These are phyloP conservation scores for Astraeus odoratus DNA, from an alignment of 768 basidiomycete species.

Conservation along the genomic window DNA sequence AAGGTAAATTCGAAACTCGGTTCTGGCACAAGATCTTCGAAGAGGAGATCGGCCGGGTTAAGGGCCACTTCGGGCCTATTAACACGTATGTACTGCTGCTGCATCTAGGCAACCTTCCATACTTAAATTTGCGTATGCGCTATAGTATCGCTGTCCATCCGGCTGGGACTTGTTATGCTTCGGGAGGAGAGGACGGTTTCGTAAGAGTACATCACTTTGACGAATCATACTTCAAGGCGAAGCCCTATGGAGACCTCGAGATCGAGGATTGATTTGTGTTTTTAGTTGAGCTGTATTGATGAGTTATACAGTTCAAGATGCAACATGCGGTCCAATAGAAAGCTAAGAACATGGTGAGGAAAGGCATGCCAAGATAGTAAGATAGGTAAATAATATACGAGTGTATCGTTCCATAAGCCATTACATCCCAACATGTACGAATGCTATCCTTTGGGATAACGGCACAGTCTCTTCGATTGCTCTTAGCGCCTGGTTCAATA, in stretches of 20 bases:
- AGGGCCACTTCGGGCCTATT: constrained; percentile 95
- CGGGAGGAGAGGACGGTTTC: constrained; percentile 96
- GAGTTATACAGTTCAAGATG: not conserved
- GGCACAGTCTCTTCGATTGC: constrained; percentile 10
- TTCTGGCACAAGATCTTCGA: constrained; percentile 98
- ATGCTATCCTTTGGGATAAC: constrained; percentile 19
- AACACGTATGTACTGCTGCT: constrained; percentile 67
- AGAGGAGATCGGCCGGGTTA: constrained; percentile 95
- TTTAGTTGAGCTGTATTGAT: constrained; percentile 7
- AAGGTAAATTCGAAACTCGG: constrained; percentile 96
- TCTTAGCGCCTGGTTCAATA: constrained; percentile 15
- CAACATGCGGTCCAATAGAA: no score
- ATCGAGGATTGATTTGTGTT: constrained; percentile 44
- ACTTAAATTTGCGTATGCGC: constrained; percentile 4
- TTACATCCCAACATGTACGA: constrained; percentile 24
- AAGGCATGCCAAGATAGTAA: not conserved
- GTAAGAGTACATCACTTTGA: constrained; percentile 90
- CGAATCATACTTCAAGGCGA: constrained; percentile 86
- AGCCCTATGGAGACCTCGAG: constrained; percentile 89
- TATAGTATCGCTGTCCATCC: constrained; percentile 89
- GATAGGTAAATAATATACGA: not conserved
- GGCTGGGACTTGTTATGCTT: constrained; percentile 79
- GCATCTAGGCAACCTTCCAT: not conserved
- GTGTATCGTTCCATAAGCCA: not conserved
- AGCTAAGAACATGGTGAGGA: no score